phyloP scores from a whole-genome alignment of 164 flowering plant genomes.

The Liquidambar formosana region DNA sequence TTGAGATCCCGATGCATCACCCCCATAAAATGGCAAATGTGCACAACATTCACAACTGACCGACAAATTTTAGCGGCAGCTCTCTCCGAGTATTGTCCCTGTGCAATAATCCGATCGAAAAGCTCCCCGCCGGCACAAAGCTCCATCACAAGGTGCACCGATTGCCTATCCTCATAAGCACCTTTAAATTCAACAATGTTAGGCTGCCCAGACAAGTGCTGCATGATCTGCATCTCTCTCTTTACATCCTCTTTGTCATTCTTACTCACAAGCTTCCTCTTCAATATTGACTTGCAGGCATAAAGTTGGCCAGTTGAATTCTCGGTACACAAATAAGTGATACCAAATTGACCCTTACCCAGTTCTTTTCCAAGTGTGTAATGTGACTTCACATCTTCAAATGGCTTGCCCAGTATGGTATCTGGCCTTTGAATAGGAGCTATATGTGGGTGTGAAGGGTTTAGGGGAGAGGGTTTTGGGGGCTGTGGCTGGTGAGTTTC shows the following conservation, averaged over 20 bases:
- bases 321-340: constrained; percentile 68
- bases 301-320: constrained; percentile 52
- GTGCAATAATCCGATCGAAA: constrained; percentile 71
- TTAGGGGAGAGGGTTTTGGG: constrained; percentile 10
- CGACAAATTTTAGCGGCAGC: constrained; percentile 60
- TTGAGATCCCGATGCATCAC: constrained; percentile 80
- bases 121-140: constrained; percentile 83
- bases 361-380: constrained; percentile 68
- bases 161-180: constrained; percentile 68
- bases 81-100: constrained; percentile 68
- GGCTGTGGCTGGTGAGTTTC: constrained; percentile 8
- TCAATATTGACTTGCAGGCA: constrained; percentile 77
- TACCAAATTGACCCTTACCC: constrained; percentile 81
- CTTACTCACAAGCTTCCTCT: constrained; percentile 57
- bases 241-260: constrained; percentile 65
- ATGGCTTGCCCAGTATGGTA: constrained; percentile 57
- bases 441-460: constrained; percentile 13
- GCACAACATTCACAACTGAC: constrained; percentile 71
- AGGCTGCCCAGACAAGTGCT: constrained; percentile 72
- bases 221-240: constrained; percentile 76
- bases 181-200: constrained; percentile 77
- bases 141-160: constrained; percentile 78
- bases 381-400: constrained; percentile 46
- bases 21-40: constrained; percentile 82
- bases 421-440: constrained; percentile 20